phyloP scores from a whole-genome alignment of 169 alveolate genomes.

The Plasmodium malariae region DNA sequence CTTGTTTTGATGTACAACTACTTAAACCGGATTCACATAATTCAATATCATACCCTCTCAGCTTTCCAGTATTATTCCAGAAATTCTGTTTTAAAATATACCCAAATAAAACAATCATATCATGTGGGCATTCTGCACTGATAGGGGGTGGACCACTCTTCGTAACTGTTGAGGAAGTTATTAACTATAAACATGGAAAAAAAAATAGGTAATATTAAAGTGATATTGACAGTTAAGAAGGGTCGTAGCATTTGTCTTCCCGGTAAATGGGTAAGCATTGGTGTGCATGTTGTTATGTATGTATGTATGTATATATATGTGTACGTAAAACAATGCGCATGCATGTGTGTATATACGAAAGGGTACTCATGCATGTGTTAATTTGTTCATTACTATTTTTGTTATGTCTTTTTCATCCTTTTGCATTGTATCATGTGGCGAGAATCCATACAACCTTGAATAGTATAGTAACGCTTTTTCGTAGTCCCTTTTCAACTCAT shows the following conservation, averaged over 20 bases:
- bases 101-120: constrained; percentile 78
- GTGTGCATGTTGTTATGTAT: background rate
- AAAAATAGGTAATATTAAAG: no score
- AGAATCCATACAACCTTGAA: constrained; percentile 83
- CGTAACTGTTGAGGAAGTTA: constrained; percentile 62
- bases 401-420: constrained; percentile 65
- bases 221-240: no score
- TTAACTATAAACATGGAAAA: constrained; percentile 54
- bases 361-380: background rate
- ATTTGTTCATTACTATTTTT: constrained; percentile 27
- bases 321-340: background rate
- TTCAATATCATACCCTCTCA: constrained; percentile 66
- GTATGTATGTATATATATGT: background rate
- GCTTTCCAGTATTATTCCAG: constrained; percentile 58
- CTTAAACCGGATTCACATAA: constrained; percentile 43
- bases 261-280: no score
- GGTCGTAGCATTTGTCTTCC: no score
- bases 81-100: constrained; percentile 62
- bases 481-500: constrained; percentile 74
- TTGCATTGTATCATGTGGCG: constrained; percentile 78
- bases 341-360: background rate
- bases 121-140: constrained; percentile 79
- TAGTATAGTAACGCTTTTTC: constrained; percentile 85
- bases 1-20: constrained; percentile 81
- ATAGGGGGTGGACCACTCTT: constrained; percentile 83